Conservation (phyloP, 2,329 filamentous ascomycete genomes). For the Penicillium sp. region DNA sequence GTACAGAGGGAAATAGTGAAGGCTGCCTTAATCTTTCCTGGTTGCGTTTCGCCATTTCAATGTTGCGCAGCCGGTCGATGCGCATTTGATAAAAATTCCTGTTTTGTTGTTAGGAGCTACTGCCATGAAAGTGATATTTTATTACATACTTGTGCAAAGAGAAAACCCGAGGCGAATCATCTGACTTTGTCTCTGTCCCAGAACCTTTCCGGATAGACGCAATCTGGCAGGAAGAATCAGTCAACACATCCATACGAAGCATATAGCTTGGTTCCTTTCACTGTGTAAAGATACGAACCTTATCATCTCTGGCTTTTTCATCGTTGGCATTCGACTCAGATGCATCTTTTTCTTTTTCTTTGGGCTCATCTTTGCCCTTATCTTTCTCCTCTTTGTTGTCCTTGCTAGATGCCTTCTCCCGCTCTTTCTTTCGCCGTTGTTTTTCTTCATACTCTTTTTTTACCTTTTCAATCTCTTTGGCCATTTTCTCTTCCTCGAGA, state of each 20-base stretch:
- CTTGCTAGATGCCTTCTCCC: constrained; percentile 48
- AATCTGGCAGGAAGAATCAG: constrained; percentile 21
- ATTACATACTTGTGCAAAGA: constrained; percentile 69
- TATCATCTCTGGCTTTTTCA: constrained; percentile 53
- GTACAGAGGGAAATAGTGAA: constrained; percentile 79
- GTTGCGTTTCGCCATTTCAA: constrained; percentile 76
- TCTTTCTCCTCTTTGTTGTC: constrained; percentile 49
- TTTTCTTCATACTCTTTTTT: constrained; percentile 69
- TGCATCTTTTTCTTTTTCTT: constrained; percentile 41
- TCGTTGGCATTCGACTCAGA: constrained; percentile 36
- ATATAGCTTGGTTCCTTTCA: not conserved
- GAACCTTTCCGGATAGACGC: constrained; percentile 48
- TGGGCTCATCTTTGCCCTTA: constrained; percentile 45
- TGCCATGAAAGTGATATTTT: not conserved
- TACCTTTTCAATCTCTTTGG: constrained; percentile 47
- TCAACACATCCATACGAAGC: not conserved
- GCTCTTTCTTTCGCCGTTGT: constrained; percentile 66
- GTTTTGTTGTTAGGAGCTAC: constrained; percentile 11
- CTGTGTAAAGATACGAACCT: constrained; percentile 39
- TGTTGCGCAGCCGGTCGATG: constrained; percentile 71
- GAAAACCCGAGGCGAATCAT: constrained; percentile 77
- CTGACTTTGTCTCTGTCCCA: constrained; percentile 42
- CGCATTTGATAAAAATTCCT: constrained; percentile 86
- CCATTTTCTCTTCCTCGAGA: constrained; percentile 45
- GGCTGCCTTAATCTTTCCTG: constrained; percentile 76